Conservation (phyloP, 1,284 basidiomycete species). For the Rhizopogon parksii region DNA sequence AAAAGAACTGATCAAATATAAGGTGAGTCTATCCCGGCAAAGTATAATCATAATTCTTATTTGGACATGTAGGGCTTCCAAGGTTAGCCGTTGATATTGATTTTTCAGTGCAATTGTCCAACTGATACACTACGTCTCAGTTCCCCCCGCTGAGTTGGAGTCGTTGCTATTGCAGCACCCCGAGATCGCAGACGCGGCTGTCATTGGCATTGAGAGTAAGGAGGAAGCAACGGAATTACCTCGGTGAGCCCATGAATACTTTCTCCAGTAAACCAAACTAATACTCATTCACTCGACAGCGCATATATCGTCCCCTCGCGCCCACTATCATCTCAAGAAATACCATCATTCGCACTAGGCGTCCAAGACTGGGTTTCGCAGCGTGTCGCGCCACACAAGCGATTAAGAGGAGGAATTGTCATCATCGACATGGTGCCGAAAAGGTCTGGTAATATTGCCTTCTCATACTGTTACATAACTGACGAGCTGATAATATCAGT, state of each 20-base stretch:
- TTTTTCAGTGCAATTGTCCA: conserved; percentile 16
- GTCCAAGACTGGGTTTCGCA: conserved; percentile 57
- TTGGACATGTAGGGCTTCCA: conserved; percentile 45
- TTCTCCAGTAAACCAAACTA: neutral
- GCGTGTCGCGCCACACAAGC: conserved; percentile 62
- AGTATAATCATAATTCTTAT: neutral
- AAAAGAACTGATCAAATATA: conserved; percentile 85
- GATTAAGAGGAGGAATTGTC: conserved; percentile 57
- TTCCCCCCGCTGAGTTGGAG: conserved; percentile 81
- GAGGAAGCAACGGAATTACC: conserved; percentile 73
- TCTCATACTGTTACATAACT: neutral
- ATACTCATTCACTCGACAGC: conserved; percentile 26
- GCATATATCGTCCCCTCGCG: conserved; percentile 57
- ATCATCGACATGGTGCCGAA: conserved; percentile 57
- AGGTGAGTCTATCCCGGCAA: conserved; percentile 32
- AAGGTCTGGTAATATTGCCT: conserved; percentile 37
- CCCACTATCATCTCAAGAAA: conserved; percentile 26
- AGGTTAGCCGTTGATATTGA: conserved; percentile 31
- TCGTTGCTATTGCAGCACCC: conserved; percentile 66
- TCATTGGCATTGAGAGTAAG: conserved; percentile 60
- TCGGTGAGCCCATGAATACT: conserved; percentile 33
- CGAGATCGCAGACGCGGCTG: conserved; percentile 64
- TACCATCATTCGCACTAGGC: conserved; percentile 36
- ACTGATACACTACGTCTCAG: conserved; percentile 30
- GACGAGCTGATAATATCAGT: conserved; percentile 28